phyloP scores from a whole-genome alignment of 2,329 filamentous ascomycete genomes.

The Zopfia rhizophila region DNA sequence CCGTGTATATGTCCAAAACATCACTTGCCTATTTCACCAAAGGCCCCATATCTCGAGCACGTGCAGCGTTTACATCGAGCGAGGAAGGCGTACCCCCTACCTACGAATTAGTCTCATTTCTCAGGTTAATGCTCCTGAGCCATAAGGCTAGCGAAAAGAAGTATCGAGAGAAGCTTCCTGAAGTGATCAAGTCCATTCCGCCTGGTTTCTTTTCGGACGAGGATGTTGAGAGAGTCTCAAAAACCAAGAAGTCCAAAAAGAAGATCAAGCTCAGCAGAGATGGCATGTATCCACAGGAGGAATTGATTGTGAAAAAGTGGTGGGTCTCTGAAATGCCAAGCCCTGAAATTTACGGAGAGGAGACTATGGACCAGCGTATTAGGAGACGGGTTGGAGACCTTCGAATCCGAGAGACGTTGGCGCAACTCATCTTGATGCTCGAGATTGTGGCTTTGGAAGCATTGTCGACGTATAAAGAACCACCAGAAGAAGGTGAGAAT shows the following conservation, averaged over 20 bases:
- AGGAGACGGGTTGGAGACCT: conserved; percentile 73
- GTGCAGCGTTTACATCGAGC: conserved; percentile 74
- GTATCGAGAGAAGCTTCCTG: conserved; percentile 76
- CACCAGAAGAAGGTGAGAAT: conserved; percentile 23
- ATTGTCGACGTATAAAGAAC: conserved; percentile 48
- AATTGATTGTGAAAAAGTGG: conserved; percentile 73
- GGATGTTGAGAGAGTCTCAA: conserved; percentile 39
- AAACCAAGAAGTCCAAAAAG: conserved; percentile 52
- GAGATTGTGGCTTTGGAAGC: conserved; percentile 78
- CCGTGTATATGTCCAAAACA: conserved; percentile 66
- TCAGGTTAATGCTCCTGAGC: conserved; percentile 75
- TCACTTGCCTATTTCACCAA: conserved; percentile 87
- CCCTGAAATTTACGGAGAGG: conserved; percentile 39
- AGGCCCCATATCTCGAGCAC: conserved; percentile 78
- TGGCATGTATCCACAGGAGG: conserved; percentile 75
- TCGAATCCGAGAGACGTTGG: conserved; percentile 78
- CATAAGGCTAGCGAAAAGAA: conserved; percentile 80
- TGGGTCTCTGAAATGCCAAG: conserved; percentile 65
- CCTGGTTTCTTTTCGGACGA: conserved; percentile 58
- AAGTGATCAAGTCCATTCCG: conserved; percentile 68
- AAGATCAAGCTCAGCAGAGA: conserved; percentile 71
- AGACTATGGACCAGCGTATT: conserved; percentile 60
- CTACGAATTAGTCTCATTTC: conserved; percentile 71
- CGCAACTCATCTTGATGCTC: conserved; percentile 82
- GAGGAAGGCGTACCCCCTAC: conserved; percentile 70